These are phyloP conservation scores for Periglandula ipomoeae DNA, from an alignment of 2,329 filamentous ascomycete genomes.

Conservation along the genomic window DNA sequence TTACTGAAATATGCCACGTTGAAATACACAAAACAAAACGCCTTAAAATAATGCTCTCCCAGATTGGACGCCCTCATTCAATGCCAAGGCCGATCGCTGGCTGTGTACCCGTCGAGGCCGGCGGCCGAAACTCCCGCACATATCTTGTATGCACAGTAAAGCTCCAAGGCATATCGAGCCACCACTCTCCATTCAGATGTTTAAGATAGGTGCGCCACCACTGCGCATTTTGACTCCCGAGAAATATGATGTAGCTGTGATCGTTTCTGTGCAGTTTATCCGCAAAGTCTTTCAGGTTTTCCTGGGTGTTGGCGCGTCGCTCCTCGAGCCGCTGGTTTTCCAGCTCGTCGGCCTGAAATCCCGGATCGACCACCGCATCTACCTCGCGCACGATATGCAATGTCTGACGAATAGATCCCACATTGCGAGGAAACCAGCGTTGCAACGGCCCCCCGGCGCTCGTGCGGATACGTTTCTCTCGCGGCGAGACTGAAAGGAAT, in stretches of 20 bases:
- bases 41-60: background rate
- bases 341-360: constrained; percentile 15
- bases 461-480: constrained; percentile 14
- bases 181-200: constrained; percentile 18
- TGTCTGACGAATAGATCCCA: constrained; percentile 15
- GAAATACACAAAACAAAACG: background rate
- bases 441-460: constrained; percentile 13
- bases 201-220: constrained; percentile 18
- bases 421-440: constrained; percentile 14
- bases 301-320: constrained; percentile 11
- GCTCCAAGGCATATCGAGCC: constrained; percentile 19
- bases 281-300: constrained; percentile 15
- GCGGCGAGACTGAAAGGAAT: constrained; percentile 10
- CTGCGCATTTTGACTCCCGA: constrained; percentile 17
- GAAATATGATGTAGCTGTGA: constrained; percentile 17
- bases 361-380: constrained; percentile 18
- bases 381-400: constrained; percentile 19
- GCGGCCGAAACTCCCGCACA: background rate
- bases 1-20: background rate
- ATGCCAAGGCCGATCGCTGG: background rate
- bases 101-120: background rate
- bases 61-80: background rate
- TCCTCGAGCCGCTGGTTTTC: constrained; percentile 16
- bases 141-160: constrained; percentile 14
- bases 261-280: constrained; percentile 12